Conservation (phyloP, 1,284 basidiomycete species). For the Puccinia hordei region DNA sequence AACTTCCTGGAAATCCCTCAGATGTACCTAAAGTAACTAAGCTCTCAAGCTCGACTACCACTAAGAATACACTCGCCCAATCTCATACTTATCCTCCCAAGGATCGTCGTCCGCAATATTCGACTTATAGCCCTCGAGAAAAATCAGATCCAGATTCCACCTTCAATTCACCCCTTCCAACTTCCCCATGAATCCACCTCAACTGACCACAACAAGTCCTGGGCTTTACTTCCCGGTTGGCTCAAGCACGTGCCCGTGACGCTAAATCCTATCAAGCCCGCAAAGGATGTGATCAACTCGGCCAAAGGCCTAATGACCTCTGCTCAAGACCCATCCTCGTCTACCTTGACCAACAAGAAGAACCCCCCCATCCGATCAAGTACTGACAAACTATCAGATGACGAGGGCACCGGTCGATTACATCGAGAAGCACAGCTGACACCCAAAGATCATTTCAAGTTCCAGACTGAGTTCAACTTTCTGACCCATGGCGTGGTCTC, state of each 20-base stretch:
- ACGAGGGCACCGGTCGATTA: neutral
- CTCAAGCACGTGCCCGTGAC: constrained; percentile 35
- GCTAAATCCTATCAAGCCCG: constrained; percentile 24
- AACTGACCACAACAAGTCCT: constrained; percentile 9
- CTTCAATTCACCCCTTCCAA: neutral
- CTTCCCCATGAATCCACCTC: constrained; percentile 5
- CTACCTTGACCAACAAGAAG: neutral
- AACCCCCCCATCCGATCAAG: neutral
- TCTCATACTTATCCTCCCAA: constrained; percentile 43
- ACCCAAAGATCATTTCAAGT: constrained; percentile 32
- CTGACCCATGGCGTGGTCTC: neutral
- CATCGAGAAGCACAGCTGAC: constrained; percentile 12
- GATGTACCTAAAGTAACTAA: neutral
- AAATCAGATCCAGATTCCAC: constrained; percentile 7
- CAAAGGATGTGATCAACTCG: constrained; percentile 20
- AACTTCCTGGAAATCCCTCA: neutral
- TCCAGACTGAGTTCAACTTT: constrained; percentile 42
- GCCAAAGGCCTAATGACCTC: neutral
- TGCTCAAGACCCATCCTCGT: neutral
- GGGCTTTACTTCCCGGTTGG: constrained; percentile 41
- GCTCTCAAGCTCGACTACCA: neutral
- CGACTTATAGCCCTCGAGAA: constrained; percentile 22
- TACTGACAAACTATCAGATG: constrained; percentile 6
- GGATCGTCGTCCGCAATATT: constrained; percentile 20
- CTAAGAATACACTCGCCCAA: neutral